phyloP scores from a whole-genome alignment of 1,139 yeast species.

The Geotrichum reessii region DNA sequence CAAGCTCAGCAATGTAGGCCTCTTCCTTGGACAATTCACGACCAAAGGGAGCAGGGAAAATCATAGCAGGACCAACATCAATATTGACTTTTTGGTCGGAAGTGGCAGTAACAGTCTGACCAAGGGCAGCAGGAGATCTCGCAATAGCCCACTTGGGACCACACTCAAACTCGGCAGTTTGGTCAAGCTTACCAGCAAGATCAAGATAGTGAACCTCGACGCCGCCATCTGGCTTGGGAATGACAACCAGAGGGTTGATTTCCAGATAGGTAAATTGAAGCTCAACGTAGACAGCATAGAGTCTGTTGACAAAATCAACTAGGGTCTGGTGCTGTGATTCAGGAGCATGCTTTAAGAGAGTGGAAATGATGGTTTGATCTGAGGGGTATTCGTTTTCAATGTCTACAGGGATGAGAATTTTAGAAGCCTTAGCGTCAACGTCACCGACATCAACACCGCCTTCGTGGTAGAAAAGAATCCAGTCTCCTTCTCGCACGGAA shows the following conservation, averaged over 20 bases:
- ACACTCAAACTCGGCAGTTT: constrained; percentile 46
- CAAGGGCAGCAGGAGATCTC: constrained; percentile 42
- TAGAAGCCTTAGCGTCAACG: constrained; percentile 44
- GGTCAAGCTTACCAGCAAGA: constrained; percentile 45
- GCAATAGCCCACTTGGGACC: constrained; percentile 47
- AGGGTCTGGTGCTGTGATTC: constrained; percentile 39
- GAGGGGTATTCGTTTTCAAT: constrained; percentile 40
- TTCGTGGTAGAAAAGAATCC: constrained; percentile 45
- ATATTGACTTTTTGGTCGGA: constrained; percentile 30
- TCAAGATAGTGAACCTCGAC: constrained; percentile 45
- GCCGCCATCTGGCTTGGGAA: constrained; percentile 36
- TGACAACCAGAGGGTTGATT: constrained; percentile 44
- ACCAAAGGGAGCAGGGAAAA: constrained; percentile 46
- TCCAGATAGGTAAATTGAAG: constrained; percentile 45
- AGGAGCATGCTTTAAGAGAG: constrained; percentile 40
- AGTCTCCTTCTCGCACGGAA: constrained; percentile 46
- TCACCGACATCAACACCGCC: constrained; percentile 48
- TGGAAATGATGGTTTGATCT: constrained; percentile 33
- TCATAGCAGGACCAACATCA: constrained; percentile 47
- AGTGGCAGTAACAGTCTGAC: constrained; percentile 30
- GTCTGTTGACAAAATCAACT: constrained; percentile 43
- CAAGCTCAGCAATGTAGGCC: constrained; percentile 45
- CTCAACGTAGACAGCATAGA: constrained; percentile 45
- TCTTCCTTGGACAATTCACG: constrained; percentile 43
- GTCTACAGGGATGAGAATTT: constrained; percentile 42